Evolutionary conservation across 192 early-diverging fungal species (phyloP).

Genomic region (Lobulomyces angularis): DNA sequence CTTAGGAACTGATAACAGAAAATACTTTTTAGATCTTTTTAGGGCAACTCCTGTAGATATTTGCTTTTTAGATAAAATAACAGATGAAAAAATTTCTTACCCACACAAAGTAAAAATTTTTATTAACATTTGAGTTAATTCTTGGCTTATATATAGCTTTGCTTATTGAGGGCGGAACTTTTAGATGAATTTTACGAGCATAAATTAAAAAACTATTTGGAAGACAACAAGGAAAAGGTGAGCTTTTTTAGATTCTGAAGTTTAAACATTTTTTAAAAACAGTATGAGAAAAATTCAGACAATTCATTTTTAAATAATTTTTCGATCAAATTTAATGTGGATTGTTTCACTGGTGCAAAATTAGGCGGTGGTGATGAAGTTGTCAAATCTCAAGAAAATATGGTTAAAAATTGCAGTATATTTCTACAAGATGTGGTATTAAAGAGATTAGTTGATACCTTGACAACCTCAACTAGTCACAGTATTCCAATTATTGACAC

Average conservation of each 20-base stretch:
- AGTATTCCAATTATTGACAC: slow-evolving; percentile 75
- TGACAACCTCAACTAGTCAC: slow-evolving; percentile 44
- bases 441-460: too few relatives aligned
- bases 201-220: slow-evolving; percentile 40
- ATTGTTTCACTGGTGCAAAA: slow-evolving; percentile 6
- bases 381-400: slow-evolving; percentile 33
- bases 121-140: too few relatives aligned
- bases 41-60: slow-evolving; percentile 83
- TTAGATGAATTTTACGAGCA: slow-evolving; percentile 74
- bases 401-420: slow-evolving; percentile 62
- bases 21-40: slow-evolving; percentile 87
- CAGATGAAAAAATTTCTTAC: slow-evolving; percentile 30
- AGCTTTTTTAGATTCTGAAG: slow-evolving; percentile 12
- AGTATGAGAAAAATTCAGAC: neutral
- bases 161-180: slow-evolving; percentile 78
- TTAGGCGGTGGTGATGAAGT: slow-evolving; percentile 15
- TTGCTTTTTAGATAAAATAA: slow-evolving; percentile 66
- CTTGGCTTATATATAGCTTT: too few relatives aligned
- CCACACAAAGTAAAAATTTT: too few relatives aligned
- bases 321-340: slow-evolving; percentile 5
- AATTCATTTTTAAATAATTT: too few relatives aligned
- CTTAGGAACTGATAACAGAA: slow-evolving; percentile 77
- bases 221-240: slow-evolving; percentile 15
- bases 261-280: slow-evolving; percentile 5
- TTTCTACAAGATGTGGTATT: slow-evolving; percentile 51